phyloP scores from a whole-genome alignment of 331 rosid species.

The Saraca asoca region DNA sequence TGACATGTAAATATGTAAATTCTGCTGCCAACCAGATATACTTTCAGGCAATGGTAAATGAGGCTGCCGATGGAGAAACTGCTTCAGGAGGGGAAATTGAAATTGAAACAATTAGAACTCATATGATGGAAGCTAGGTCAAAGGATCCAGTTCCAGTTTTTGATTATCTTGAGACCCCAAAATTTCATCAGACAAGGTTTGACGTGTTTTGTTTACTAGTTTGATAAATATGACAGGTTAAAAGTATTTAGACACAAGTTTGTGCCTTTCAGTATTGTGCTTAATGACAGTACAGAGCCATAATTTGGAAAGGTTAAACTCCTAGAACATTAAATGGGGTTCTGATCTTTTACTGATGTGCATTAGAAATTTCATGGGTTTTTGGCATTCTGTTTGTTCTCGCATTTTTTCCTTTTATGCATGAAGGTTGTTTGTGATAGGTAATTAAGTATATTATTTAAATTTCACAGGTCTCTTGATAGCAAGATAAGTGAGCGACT shows the following conservation, averaged over 20 bases:
- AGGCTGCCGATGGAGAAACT: conserved; percentile 48
- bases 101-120: conserved; percentile 73
- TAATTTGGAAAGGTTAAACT: too few relatives aligned
- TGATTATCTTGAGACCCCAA: conserved; percentile 60
- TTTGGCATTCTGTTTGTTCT: background rate
- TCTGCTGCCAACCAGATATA: conserved; percentile 60
- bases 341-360: conserved; percentile 16
- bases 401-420: background rate
- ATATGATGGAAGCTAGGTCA: conserved; percentile 72
- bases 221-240: conserved; percentile 8
- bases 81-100: conserved; percentile 68
- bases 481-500: conserved; percentile 46
- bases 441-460: background rate
- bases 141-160: conserved; percentile 77
- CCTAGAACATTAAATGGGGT: background rate
- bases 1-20: conserved; percentile 23
- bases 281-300: too few relatives aligned
- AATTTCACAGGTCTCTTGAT: conserved; percentile 49
- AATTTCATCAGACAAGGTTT: conserved; percentile 62
- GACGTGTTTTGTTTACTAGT: conserved; percentile 4
- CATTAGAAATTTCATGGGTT: background rate
- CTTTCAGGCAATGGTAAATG: conserved; percentile 68
- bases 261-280: too few relatives aligned
- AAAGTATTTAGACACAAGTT: too few relatives aligned
- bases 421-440: background rate